Evolutionary conservation across 2,329 filamentous ascomycete species (phyloP).

Genomic region (Sarocladium brachiariae): DNA sequence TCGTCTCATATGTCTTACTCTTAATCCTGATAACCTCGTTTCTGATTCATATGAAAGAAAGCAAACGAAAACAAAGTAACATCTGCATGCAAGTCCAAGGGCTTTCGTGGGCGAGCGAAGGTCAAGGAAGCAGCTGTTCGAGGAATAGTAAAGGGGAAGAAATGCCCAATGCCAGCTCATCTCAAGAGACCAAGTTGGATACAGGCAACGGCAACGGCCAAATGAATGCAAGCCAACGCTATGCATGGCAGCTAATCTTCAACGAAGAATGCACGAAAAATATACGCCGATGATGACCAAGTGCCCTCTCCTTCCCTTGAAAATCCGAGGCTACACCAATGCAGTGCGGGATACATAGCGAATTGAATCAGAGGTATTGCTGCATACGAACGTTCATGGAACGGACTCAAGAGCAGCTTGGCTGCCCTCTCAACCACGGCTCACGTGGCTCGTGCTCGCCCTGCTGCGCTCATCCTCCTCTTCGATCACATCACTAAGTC

Average conservation of each 20-base stretch:
- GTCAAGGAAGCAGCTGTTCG: background rate
- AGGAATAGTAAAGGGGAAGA: background rate
- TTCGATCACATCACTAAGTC: slow-evolving; percentile 81
- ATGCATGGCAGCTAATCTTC: background rate
- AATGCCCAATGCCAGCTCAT: no score
- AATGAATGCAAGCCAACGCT: background rate
- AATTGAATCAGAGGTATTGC: background rate
- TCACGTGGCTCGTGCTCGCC: slow-evolving; percentile 61
- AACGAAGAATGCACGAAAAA: background rate
- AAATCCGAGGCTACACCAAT: background rate
- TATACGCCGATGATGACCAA: background rate
- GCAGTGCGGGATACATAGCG: background rate
- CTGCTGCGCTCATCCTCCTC: slow-evolving; percentile 78
- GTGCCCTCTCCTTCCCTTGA: background rate
- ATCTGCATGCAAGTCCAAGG: background rate
- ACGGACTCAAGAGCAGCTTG: no score
- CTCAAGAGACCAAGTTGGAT: no score
- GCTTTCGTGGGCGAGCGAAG: background rate
- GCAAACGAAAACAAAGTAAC: background rate
- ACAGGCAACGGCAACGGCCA: background rate
- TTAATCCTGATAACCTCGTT: background rate
- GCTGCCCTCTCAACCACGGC: slow-evolving; percentile 28
- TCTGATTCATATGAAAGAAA: background rate
- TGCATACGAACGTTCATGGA: background rate
- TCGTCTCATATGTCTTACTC: background rate